These are phyloP conservation scores for Sisymbrium irio DNA, from an alignment of 345 rosid species.

Conservation along the genomic window DNA sequence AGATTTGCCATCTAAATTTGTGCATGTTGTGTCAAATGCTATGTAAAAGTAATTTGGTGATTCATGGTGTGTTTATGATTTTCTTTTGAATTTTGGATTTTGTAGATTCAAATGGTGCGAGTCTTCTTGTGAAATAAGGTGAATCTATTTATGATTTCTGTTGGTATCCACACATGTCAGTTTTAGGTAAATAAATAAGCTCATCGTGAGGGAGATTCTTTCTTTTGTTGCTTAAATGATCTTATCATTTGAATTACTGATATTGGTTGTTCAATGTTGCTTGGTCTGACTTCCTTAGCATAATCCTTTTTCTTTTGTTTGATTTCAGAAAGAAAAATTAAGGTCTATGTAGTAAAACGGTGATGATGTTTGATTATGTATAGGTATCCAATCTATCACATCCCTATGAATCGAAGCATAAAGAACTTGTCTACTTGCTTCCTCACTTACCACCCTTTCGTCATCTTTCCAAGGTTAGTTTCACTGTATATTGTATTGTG, in stretches of 20 bases:
- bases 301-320: background rate
- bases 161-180: conserved; percentile 94
- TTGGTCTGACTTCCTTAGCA: conserved; percentile 45
- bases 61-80: background rate
- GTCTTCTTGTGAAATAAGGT: conserved; percentile 69
- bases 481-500: background rate
- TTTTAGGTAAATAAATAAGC: conserved; percentile 52
- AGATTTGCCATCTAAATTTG: background rate
- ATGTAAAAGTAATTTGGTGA: background rate
- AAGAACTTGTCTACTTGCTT: conserved; percentile 91
- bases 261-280: too few species aligned
- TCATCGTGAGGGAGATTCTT: background rate
- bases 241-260: too few species aligned
- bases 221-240: conserved; percentile 12
- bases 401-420: conserved; percentile 93
- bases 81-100: too few species aligned
- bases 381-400: conserved; percentile 79
- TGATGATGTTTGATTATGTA: conserved; percentile 17
- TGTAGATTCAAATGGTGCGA: conserved; percentile 75
- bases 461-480: conserved; percentile 85
- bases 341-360: background rate
- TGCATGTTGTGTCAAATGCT: background rate
- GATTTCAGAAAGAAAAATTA: background rate
- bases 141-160: conserved; percentile 91
- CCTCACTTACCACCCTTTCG: conserved; percentile 92